Evolutionary conservation across 1,284 basidiomycete genomes (phyloP).

Genomic region (Ceratobasidium sp.): DNA sequence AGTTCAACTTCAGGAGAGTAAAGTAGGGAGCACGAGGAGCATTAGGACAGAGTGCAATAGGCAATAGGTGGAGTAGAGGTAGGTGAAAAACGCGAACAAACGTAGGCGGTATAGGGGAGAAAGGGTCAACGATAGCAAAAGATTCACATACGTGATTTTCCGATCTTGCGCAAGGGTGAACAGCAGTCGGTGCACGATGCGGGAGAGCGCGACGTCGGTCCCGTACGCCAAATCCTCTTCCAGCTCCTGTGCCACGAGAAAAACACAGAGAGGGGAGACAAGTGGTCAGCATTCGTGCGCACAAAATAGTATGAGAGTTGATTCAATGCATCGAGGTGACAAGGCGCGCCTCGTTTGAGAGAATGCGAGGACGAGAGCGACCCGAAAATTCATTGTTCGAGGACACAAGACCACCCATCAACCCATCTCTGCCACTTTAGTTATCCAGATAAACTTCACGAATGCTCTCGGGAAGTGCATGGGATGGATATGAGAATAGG

Average conservation of each 20-base stretch:
- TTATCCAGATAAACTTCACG: neutral
- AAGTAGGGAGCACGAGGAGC: conserved; percentile 37
- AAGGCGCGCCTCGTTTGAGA: conserved; percentile 46
- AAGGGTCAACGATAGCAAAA: neutral
- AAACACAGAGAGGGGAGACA: conserved; percentile 8
- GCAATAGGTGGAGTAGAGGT: conserved; percentile 28
- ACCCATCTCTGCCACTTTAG: neutral
- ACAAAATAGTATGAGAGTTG: conserved; percentile 7
- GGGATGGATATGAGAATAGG: conserved; percentile 43
- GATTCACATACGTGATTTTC: conserved; percentile 75
- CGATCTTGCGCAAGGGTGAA: conserved; percentile 82
- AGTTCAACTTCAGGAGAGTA: conserved; percentile 50
- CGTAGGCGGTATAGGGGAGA: neutral
- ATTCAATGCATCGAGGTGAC: conserved; percentile 14
- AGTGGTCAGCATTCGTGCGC: neutral
- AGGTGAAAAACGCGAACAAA: conserved; percentile 38
- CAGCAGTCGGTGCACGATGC: conserved; percentile 79
- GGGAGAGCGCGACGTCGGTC: conserved; percentile 72
- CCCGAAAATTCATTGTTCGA: conserved; percentile 27
- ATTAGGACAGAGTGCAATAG: neutral
- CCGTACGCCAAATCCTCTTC: conserved; percentile 79
- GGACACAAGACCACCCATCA: conserved; percentile 43
- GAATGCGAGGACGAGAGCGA: conserved; percentile 34
- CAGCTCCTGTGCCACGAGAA: conserved; percentile 68
- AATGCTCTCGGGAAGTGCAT: conserved; percentile 21